Conservation (phyloP, 2,329 filamentous ascomycete species). For the Neoscytalidium dimidiatum region DNA sequence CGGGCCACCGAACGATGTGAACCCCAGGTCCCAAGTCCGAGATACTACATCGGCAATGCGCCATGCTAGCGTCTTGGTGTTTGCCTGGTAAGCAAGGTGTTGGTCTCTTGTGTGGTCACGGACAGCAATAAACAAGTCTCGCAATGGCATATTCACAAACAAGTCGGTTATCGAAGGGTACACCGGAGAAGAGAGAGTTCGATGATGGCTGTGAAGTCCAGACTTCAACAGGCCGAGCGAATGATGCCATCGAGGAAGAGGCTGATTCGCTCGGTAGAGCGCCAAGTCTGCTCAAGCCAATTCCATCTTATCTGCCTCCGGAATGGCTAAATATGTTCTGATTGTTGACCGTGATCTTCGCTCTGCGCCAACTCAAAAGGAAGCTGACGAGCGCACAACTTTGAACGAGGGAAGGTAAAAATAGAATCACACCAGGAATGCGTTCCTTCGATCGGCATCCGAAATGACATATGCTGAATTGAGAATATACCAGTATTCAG, state of each 20-base stretch:
- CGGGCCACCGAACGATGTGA: conserved; percentile 68
- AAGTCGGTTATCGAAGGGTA: neutral
- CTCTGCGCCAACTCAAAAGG: neutral
- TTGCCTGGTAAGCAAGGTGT: conserved; percentile 25
- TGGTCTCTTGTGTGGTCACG: conserved; percentile 22
- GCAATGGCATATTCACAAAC: neutral
- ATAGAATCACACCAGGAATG: neutral
- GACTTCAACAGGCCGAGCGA: neutral
- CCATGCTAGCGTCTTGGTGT: conserved; percentile 26
- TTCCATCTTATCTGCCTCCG: neutral
- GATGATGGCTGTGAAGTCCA: neutral
- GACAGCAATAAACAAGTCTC: neutral
- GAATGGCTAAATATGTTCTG: neutral
- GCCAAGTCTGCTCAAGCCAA: neutral
- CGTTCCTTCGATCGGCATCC: neutral
- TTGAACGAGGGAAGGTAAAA: neutral
- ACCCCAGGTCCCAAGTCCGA: conserved; percentile 60
- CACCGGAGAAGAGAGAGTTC: neutral
- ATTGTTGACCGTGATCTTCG: neutral
- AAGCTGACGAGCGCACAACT: neutral
- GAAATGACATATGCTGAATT: neutral
- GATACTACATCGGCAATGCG: conserved; percentile 31
- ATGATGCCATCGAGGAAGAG: neutral
- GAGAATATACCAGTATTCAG: too few relatives aligned
- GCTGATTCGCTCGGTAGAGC: neutral